Evolutionary conservation across 768 basidiomycete species (phyloP).

Genomic region (Dictyophora rubrovolvata): DNA sequence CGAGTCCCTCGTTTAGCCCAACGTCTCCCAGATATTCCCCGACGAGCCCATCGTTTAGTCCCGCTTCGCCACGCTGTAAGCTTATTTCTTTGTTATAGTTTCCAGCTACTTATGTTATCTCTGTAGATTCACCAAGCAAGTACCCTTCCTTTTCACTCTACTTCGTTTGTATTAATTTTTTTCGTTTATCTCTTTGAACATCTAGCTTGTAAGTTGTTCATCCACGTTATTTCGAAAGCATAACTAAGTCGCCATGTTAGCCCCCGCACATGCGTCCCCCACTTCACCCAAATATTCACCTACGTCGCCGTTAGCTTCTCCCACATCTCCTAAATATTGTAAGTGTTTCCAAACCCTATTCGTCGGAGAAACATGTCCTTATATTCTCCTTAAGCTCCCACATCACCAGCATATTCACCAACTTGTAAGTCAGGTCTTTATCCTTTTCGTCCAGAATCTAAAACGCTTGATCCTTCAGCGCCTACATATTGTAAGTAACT

Average conservation of each 20-base stretch:
- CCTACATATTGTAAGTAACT: slow-evolving; percentile 63
- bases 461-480: slow-evolving; percentile 29
- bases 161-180: slow-evolving; percentile 18
- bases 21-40: slow-evolving; percentile 87
- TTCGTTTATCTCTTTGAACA: slow-evolving; percentile 1
- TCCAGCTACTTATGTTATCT: background rate
- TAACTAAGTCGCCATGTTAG: slow-evolving; percentile 25
- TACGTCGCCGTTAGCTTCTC: slow-evolving; percentile 79
- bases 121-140: slow-evolving; percentile 73
- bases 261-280: slow-evolving; percentile 76
- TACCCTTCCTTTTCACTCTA: slow-evolving; percentile 13
- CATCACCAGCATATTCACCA: slow-evolving; percentile 81
- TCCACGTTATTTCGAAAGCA: background rate
- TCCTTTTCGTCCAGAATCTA: slow-evolving; percentile 7
- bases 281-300: slow-evolving; percentile 91
- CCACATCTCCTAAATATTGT: slow-evolving; percentile 91
- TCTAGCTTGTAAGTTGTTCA: slow-evolving; percentile 50
- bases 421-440: slow-evolving; percentile 49
- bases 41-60: slow-evolving; percentile 84
- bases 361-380: background rate
- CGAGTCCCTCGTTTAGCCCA: slow-evolving; percentile 83
- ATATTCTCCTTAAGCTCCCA: slow-evolving; percentile 47
- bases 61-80: slow-evolving; percentile 69
- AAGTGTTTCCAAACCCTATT: slow-evolving; percentile 21
- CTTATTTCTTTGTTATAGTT: slow-evolving; percentile 16